Percentiles rank a stretch among this genome's conserved stretches.
phyloP scores from a whole-genome alignment of 2,329 filamentous ascomycete species.

The Coniochaeta prunicola region DNA sequence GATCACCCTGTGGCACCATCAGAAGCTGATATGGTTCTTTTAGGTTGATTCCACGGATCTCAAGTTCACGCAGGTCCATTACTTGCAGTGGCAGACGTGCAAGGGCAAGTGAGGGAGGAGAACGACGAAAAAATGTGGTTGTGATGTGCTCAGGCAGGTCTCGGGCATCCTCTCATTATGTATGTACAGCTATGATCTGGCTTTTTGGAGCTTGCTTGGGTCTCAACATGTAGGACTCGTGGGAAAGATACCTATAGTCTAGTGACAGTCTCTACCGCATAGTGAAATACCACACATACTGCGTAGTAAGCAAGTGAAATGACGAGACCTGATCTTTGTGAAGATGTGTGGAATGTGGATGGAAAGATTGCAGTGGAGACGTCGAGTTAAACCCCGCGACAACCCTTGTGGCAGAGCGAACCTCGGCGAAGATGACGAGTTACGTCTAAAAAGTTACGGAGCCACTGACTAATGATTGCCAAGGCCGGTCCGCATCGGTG shows the following conservation, averaged over 20 bases:
- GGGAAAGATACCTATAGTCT: too few species aligned
- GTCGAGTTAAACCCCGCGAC: neutral
- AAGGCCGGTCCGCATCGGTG: neutral
- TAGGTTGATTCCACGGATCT: conserved; percentile 23
- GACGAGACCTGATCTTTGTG: too few species aligned
- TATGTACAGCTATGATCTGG: neutral
- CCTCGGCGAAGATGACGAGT: conserved; percentile 2
- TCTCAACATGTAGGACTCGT: neutral
- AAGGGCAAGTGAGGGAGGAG: neutral
- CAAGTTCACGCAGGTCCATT: conserved; percentile 19
- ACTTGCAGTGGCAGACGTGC: conserved; percentile 20
- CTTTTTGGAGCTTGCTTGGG: neutral
- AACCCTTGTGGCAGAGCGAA: neutral
- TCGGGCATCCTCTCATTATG: neutral
- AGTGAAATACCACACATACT: neutral
- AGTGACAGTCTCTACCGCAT: neutral
- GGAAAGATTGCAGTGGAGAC: neutral
- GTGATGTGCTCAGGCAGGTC: neutral
- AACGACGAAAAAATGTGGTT: neutral
- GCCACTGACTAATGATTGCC: conserved; percentile 2
- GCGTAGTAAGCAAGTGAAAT: too few species aligned
- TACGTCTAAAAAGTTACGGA: neutral
- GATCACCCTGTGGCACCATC: neutral
- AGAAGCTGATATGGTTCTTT: neutral
- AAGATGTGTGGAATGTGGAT: neutral